Conservation (phyloP, 2,329 filamentous ascomycete species). For the Cytospora piceae region DNA sequence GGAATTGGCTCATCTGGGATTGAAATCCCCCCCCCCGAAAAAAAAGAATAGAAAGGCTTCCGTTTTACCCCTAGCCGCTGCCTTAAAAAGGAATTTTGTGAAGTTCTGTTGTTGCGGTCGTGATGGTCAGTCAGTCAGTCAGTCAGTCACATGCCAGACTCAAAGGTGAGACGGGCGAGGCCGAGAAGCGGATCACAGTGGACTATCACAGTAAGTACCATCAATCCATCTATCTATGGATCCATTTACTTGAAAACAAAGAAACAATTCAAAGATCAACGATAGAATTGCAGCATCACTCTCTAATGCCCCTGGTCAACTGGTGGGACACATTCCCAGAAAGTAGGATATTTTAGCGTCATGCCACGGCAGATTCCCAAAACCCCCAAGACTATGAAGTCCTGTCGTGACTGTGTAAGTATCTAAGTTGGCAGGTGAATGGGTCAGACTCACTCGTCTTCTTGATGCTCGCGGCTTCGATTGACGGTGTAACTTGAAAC, state of each 20-base stretch:
- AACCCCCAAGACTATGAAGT: too few relatives aligned
- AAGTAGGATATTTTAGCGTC: background rate
- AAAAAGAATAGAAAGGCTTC: too few relatives aligned
- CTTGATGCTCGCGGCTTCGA: background rate
- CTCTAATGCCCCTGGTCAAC: background rate
- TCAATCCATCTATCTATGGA: background rate
- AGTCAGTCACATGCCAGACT: background rate
- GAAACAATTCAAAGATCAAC: background rate
- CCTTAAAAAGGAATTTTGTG: background rate
- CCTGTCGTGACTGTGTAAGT: too few relatives aligned
- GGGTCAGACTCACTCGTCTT: background rate
- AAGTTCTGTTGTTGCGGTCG: background rate
- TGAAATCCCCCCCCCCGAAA: background rate
- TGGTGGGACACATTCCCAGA: background rate
- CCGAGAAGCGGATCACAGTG: background rate
- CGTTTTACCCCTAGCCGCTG: background rate
- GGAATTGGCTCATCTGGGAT: background rate
- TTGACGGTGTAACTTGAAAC: conserved; percentile 2
- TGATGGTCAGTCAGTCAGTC: background rate
- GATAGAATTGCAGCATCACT: background rate
- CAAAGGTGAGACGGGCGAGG: background rate
- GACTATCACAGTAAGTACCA: background rate
- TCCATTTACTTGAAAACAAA: background rate
- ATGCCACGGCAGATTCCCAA: background rate
- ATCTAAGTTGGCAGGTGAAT: background rate